These are phyloP conservation scores for Lepiota brunneoincarnata DNA, from an alignment of 768 basidiomycete species.

Conservation along the genomic window DNA sequence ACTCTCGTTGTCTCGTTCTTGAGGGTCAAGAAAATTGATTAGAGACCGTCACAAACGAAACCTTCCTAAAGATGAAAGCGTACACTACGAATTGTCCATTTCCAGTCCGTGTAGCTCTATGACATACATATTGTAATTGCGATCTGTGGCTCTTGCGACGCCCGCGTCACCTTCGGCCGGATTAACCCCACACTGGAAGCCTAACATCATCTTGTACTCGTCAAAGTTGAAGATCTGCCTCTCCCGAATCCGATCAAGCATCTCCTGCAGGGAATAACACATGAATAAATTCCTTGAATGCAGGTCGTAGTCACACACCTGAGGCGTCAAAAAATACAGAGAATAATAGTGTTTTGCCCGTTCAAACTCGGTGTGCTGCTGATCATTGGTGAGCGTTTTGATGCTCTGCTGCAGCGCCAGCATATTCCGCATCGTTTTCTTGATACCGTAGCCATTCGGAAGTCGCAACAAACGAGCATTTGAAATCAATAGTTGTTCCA, in stretches of 20 bases:
- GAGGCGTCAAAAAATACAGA: slow-evolving; percentile 70
- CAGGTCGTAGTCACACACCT: slow-evolving; percentile 41
- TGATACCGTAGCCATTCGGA: slow-evolving; percentile 74
- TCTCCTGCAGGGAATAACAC: slow-evolving; percentile 43
- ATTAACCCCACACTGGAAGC: slow-evolving; percentile 84
- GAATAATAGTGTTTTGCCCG: slow-evolving; percentile 79
- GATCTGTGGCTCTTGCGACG: slow-evolving; percentile 53
- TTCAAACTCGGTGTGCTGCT: slow-evolving; percentile 65
- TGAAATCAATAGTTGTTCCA: slow-evolving; percentile 79
- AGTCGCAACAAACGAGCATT: slow-evolving; percentile 68
- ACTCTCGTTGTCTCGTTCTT: no score
- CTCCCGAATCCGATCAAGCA: slow-evolving; percentile 69
- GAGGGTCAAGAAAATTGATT: no score
- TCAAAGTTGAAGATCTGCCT: slow-evolving; percentile 78
- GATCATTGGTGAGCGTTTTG: slow-evolving; percentile 67
- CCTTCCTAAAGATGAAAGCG: neutral
- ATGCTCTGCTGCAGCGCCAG: slow-evolving; percentile 90
- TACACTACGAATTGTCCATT: slow-evolving; percentile 38
- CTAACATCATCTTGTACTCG: slow-evolving; percentile 90
- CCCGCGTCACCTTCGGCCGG: slow-evolving; percentile 50
- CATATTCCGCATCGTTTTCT: slow-evolving; percentile 87
- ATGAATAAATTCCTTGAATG: neutral
- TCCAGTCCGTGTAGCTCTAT: slow-evolving; percentile 88
- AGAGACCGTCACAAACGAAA: neutral
- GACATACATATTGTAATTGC: slow-evolving; percentile 82